These are phyloP conservation scores for Ganoderma lingzhi DNA, from an alignment of 1,284 basidiomycete genomes.

Conservation along the genomic window DNA sequence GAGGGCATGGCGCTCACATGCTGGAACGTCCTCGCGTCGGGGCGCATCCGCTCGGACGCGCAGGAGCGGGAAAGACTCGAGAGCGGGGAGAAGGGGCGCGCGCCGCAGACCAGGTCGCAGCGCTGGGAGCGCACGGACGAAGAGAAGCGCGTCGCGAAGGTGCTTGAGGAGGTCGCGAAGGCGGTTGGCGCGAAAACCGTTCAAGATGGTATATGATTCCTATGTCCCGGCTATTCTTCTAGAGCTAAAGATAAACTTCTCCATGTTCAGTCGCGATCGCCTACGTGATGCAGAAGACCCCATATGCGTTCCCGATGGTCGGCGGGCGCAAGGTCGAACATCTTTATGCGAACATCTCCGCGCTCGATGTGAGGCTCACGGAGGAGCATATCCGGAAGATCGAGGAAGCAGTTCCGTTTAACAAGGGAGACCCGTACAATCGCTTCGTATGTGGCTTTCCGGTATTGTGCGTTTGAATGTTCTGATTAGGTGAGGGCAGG, in stretches of 20 bases:
- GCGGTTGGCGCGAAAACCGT: conserved; percentile 47
- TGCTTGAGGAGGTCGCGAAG: conserved; percentile 54
- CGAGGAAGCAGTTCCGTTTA: too few relatives aligned
- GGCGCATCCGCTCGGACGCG: conserved; percentile 56
- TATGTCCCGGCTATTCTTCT: too few relatives aligned
- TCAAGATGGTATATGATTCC: too few relatives aligned
- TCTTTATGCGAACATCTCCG: conserved; percentile 54
- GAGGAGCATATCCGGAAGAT: conserved; percentile 55
- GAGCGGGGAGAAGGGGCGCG: conserved; percentile 53
- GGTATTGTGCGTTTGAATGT: too few relatives aligned
- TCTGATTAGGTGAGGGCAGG: too few relatives aligned
- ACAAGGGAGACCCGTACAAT: too few relatives aligned
- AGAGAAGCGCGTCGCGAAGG: conserved; percentile 48
- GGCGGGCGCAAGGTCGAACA: conserved; percentile 46
- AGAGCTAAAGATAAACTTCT: too few relatives aligned
- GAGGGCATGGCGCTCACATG: conserved; percentile 41
- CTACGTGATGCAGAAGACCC: conserved; percentile 56
- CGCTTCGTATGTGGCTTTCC: too few relatives aligned
- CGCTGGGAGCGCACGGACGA: conserved; percentile 54
- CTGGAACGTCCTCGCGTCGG: too few relatives aligned
- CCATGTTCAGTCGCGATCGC: conserved; percentile 57
- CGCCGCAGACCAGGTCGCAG: conserved; percentile 31
- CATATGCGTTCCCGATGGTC: conserved; percentile 30
- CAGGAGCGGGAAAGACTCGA: too few relatives aligned
- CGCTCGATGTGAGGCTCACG: conserved; percentile 52